Evolutionary conservation across 139 green algal genomes (phyloP), one percentile per base, ranked within the genome.

Genomic region (Ettlia oleoabundans): DNA sequence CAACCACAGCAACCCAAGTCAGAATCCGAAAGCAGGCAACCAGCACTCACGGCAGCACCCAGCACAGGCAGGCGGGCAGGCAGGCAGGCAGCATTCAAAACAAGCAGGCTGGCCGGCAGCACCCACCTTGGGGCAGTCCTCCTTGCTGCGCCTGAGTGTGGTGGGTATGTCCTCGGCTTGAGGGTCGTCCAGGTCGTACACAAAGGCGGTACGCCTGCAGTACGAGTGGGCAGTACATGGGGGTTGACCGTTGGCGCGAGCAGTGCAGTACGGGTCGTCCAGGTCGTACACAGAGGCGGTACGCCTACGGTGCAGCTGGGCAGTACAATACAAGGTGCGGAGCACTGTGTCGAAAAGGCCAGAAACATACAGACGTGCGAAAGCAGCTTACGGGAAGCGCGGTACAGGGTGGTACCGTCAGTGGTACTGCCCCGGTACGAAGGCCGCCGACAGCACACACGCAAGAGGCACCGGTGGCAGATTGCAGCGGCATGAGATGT

Each of bases 241-340:
- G 15, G 47, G 47, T 41, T 43, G 64, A 22, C 4, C 30, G 30
- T n/a, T n/a, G n/a, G n/a, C n/a, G n/a, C n/a, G n/a, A n/a, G n/a
- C n/a, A n/a, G n/a, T n/a, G n/a, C n/a, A n/a, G n/a, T n/a, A n/a
- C n/a, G 83, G 82, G 52, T 92, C 87, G 18, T 95, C 92, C 84
- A 97, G 90, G 30, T 97, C 92, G 74, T 96, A 98, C 67, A 98
- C 85, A 87, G 97, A 99, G 0, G 95, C 90, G 21, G 88, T 98
- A 67, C 73, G 73, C 35, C 73, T 80, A 52, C 33, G 30, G 33
- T 43, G 55, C 5, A 22, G 21, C 9, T 5, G 21, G 55, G 18
- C 28, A 65, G 47, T 58, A 15, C 10, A 15, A n/a, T n/a, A n/a
- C n/a, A n/a, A n/a, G n/a, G n/a, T n/a, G n/a, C n/a, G n/a, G n/a